Base-by-base conservation (phyloP, 345 rosid genomes). In the Syzygium oleosum region DNA sequence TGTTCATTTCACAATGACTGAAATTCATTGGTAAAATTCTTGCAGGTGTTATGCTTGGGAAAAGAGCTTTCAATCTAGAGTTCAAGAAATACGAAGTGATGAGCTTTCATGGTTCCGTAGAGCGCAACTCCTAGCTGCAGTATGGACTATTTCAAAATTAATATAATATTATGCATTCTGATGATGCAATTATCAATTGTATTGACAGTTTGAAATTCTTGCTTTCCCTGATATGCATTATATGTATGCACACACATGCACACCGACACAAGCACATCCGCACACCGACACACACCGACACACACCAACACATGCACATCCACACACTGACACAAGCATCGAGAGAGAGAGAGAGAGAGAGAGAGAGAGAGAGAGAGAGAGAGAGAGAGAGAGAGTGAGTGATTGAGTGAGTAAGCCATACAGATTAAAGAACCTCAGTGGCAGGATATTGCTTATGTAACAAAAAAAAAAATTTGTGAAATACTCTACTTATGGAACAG, bases 31-130 rank as follows among this genome's bases (percentile, higher is more conserved):
- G 53, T 88, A 49, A 49, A 56, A 85, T 43, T 87, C 80, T 91
- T 84, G 86, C 91, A 98, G 99, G 91, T 96, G 98, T 88, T 98
- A 96, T 92, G 98, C 98, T 52, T 98, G 99, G 99, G 99, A 98
- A 90, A 92, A 90, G 90, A 98, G 99, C 92, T 96, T 98, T 90
- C 98, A 95, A 90, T 88, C 93, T 85, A 94, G 96, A 89, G 92
- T 96, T 88, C 93, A 94, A 90, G 93, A 87, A 51, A 93, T 95
- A 53, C 93, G 99, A 63, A 88, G 89, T 88, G 96, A 95, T 80
- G 99, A 98, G 88, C 93, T 98, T 73, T 94, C 94, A 87, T 96
- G 99, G 99, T 95, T 95, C 91, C 96, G 96, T 22, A 95, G 91
- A 92, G 98, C 98, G 49, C 96, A 96, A 84, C 88, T 96, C 54